Evolutionary conservation across 108 stramenopile genomes (phyloP).

Genomic region (Conticribra guillardii): DNA sequence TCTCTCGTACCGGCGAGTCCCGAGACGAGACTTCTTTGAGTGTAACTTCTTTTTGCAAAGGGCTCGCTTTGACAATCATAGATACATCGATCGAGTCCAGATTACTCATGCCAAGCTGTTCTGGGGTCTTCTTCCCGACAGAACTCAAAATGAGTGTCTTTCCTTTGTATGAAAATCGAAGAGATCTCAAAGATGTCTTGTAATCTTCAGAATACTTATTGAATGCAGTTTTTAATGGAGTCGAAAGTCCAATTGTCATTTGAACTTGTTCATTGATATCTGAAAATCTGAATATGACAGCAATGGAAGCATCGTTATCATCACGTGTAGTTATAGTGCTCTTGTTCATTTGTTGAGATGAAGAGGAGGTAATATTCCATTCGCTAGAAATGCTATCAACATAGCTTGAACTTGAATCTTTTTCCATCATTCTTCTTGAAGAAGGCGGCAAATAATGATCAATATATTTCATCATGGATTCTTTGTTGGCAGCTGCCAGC

Average conservation of each 20-base stretch:
- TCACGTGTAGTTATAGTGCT: too few relatives aligned
- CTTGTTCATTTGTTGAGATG: too few relatives aligned
- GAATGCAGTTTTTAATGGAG: background rate
- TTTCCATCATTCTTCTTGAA: background rate
- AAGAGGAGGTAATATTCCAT: background rate
- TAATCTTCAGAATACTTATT: constrained; percentile 9
- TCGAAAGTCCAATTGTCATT: background rate
- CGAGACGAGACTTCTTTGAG: too few relatives aligned
- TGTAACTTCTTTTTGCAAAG: too few relatives aligned
- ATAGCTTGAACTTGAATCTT: too few relatives aligned
- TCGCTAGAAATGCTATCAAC: background rate
- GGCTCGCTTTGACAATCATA: too few relatives aligned
- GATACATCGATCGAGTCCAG: background rate
- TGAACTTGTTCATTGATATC: background rate
- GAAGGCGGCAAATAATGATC: too few relatives aligned
- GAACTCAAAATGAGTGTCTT: constrained; percentile 10
- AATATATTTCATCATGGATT: too few relatives aligned
- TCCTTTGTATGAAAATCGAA: constrained; percentile 4
- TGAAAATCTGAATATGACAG: too few relatives aligned
- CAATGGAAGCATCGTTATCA: too few relatives aligned
- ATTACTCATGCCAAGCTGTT: constrained; percentile 6
- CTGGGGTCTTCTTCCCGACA: constrained; percentile 2
- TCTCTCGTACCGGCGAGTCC: too few relatives aligned
- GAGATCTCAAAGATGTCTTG: background rate
- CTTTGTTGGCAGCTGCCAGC: too few relatives aligned